A percentile compares a stretch with the other conserved stretches of the same genome.
Evolutionary conservation across 2,329 filamentous ascomycete genomes (phyloP).

Genomic region (Paraphaeosphaeria sporulosa): DNA sequence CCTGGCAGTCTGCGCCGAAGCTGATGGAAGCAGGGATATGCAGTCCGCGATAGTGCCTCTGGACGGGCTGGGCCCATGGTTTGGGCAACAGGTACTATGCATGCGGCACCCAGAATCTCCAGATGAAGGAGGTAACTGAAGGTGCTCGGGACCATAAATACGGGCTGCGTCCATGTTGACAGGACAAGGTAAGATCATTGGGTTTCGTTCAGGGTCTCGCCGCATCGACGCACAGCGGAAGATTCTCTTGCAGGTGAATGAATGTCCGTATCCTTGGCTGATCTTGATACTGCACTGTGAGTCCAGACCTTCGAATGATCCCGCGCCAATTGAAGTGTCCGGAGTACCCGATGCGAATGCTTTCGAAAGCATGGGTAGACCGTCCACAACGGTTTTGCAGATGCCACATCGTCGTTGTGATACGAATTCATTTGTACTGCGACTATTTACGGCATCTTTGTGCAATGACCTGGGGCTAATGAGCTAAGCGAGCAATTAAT

Average conservation of each 20-base stretch:
- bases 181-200: neutral
- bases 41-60: slow-evolving; percentile 16
- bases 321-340: neutral
- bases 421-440: slow-evolving; percentile 23
- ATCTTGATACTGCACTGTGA: neutral
- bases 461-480: slow-evolving; percentile 17
- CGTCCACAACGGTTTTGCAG: slow-evolving; percentile 14
- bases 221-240: slow-evolving; percentile 2
- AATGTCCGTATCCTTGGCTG: neutral
- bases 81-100: slow-evolving; percentile 21
- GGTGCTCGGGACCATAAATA: neutral
- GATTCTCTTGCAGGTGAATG: slow-evolving; percentile 3
- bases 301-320: slow-evolving; percentile 6
- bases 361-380: neutral
- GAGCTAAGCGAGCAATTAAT: slow-evolving; percentile 20
- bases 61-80: slow-evolving; percentile 22
- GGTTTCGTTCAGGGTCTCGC: neutral
- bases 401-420: slow-evolving; percentile 12
- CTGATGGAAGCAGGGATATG: slow-evolving; percentile 21
- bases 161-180: neutral
- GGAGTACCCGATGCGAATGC: neutral
- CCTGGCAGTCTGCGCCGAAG: slow-evolving; percentile 23
- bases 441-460: slow-evolving; percentile 26
- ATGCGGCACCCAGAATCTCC: slow-evolving; percentile 22
- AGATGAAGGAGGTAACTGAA: slow-evolving; percentile 1